Conservation (phyloP, 2,329 filamentous ascomycete genomes). For the Scleromitrula shiraiana region DNA sequence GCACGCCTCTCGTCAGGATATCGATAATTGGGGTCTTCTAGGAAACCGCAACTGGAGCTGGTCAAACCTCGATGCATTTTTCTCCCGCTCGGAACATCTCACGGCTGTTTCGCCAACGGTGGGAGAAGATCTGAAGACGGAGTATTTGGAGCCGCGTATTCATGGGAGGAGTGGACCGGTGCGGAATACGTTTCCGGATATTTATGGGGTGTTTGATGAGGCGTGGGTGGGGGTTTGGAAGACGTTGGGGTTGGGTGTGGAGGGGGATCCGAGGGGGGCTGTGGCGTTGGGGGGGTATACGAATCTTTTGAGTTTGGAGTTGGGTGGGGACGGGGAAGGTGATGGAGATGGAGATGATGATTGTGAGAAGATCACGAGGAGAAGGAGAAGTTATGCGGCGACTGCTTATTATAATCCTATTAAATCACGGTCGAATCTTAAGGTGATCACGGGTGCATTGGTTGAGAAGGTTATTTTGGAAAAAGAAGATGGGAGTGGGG, state of each 20-base stretch:
- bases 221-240: not conserved
- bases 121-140: not conserved
- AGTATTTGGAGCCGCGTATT: constrained; percentile 43
- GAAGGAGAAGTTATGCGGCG: constrained; percentile 15
- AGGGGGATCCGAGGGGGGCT: not conserved
- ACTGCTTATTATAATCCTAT: constrained; percentile 18
- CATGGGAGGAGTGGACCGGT: not conserved
- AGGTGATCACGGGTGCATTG: constrained; percentile 75
- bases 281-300: constrained; percentile 30
- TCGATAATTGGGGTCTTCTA: constrained; percentile 33
- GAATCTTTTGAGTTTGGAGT: constrained; percentile 35
- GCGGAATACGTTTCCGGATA: not conserved
- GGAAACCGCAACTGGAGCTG: constrained; percentile 14
- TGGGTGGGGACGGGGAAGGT: constrained; percentile 4
- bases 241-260: not conserved
- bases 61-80: constrained; percentile 32
- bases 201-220: not conserved
- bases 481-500: not conserved
- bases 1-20: constrained; percentile 23
- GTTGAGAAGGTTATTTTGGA: constrained; percentile 55
- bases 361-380: too few species aligned
- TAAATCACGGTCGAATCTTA: constrained; percentile 49
- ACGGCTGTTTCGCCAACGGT: not conserved
- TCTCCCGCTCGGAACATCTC: constrained; percentile 27
- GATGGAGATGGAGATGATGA: constrained; percentile 8